Percentiles rank a stretch among this genome's conserved stretches.
Evolutionary conservation across 1,284 basidiomycete genomes (phyloP).

Genomic region (Fistulinella cinereoalba): DNA sequence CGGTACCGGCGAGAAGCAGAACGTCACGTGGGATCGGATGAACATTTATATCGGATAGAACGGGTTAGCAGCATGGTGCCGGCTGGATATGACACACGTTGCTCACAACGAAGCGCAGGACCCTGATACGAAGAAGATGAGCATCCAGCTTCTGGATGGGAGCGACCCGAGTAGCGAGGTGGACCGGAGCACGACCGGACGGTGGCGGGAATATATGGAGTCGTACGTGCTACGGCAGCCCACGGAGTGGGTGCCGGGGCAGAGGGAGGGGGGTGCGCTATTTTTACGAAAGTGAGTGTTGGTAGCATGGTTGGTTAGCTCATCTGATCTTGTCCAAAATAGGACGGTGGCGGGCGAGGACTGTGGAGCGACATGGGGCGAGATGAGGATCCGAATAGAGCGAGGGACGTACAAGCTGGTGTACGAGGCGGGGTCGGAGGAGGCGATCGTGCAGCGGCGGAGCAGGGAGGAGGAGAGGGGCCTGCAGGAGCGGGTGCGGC

Average conservation of each 20-base stretch:
- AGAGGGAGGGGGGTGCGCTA: slow-evolving; percentile 41
- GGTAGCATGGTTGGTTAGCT: slow-evolving; percentile 5
- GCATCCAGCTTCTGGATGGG: slow-evolving; percentile 74
- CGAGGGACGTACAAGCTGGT: slow-evolving; percentile 69
- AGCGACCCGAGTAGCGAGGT: slow-evolving; percentile 77
- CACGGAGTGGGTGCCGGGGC: slow-evolving; percentile 64
- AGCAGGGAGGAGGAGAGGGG: slow-evolving; percentile 38
- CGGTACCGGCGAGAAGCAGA: slow-evolving; percentile 91
- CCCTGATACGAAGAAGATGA: slow-evolving; percentile 57
- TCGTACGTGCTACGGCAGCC: slow-evolving; percentile 74
- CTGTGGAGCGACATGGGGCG: slow-evolving; percentile 32
- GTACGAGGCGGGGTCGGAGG: slow-evolving; percentile 66
- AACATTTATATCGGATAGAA: slow-evolving; percentile 89
- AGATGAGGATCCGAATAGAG: slow-evolving; percentile 61
- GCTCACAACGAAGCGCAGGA: slow-evolving; percentile 45
- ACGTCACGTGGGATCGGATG: slow-evolving; percentile 80
- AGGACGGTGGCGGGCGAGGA: slow-evolving; percentile 36
- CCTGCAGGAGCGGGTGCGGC: slow-evolving; percentile 44
- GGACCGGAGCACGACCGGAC: slow-evolving; percentile 43
- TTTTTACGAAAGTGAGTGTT: slow-evolving; percentile 48
- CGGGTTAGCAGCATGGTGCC: slow-evolving; percentile 75
- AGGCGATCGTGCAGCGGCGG: slow-evolving; percentile 43
- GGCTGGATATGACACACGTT: slow-evolving; percentile 12
- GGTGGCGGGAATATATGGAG: slow-evolving; percentile 88
- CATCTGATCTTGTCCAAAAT: slow-evolving; percentile 34